Evolutionary conservation across 2,329 filamentous ascomycete species (phyloP), one percentile per base, ranked within the genome.

Genomic region (Aspergillus novoparasiticus): DNA sequence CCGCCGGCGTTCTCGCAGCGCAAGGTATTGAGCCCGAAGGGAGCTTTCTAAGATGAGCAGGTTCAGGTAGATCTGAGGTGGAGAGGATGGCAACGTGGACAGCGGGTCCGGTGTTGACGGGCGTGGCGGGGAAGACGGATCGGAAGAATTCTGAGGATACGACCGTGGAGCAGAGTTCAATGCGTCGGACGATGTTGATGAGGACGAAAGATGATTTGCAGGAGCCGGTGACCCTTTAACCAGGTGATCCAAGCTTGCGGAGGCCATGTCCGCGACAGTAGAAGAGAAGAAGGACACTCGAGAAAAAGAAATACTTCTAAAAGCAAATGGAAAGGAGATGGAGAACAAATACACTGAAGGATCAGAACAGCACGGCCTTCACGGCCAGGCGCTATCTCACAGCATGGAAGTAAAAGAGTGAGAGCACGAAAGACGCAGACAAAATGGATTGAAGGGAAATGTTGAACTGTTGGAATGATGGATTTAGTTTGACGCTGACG

Each of bases 41-140:
- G 93, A 97, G 56, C 93, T 93, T 78, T 99, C 95, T 78, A 99
- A 91, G 72, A 99, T 96, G 63, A 99, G 87, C 28, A 99, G 90
- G 79, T 99, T 99, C 72, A 99, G 89, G 81, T 99, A 99, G 75
- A 99, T 97, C 83, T 97, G 95, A 60, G 93, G 92, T 53, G 94
- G 94, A 19, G 92, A 93, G 74, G 91, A 94, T n/a, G 94, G 94
- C 19, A 94, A 88, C 65, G 90, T 88, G 71, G 89, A 89, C 66
- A 94, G 86, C 32, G 93, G 92, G 75, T 96, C 93, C 62, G 80
- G 78, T 62, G 81, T 76, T 72, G 70, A 81, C 69, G 67, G 81
- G 70, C 67, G 82, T 76, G 68, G 76, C 69, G 73, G 83, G 80
- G 71, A 82, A 77, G 73, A 79, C 80, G 70, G 58, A 80, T 80